Evolutionary conservation across 2,329 filamentous ascomycete species (phyloP).

Genomic region (Cercospora sp.): DNA sequence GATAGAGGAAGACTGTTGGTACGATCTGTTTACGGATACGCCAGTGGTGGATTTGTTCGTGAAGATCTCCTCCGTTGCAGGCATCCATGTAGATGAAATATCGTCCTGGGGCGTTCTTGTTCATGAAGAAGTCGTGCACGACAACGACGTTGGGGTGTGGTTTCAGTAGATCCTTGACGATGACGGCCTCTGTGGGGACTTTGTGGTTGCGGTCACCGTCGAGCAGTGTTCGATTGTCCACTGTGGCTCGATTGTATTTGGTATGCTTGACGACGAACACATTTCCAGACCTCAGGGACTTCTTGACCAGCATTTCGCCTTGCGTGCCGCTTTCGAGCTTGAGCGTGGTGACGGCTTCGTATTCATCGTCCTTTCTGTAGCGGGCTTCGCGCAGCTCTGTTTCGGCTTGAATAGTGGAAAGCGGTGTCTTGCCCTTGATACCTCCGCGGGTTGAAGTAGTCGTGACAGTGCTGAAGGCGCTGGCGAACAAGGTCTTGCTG

Average conservation of each 20-base stretch:
- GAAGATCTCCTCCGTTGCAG: conserved; percentile 23
- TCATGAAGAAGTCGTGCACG: neutral
- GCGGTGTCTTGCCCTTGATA: neutral
- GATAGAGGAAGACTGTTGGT: conserved; percentile 21
- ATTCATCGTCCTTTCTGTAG: neutral
- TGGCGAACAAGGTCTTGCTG: neutral
- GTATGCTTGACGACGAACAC: conserved; percentile 5
- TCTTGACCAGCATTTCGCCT: neutral
- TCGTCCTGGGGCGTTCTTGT: neutral
- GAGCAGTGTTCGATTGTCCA: neutral
- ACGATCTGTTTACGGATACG: neutral
- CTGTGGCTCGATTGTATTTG: neutral
- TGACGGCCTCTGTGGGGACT: conserved; percentile 2
- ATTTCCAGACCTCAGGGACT: neutral
- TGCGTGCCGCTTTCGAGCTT: neutral
- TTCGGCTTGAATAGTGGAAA: neutral
- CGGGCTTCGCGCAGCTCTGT: neutral
- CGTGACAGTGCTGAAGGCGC: neutral
- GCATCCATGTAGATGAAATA: conserved; percentile 6
- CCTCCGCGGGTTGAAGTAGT: neutral
- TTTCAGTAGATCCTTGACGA: neutral
- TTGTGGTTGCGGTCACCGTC: conserved; percentile 8
- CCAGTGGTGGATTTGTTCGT: conserved; percentile 4
- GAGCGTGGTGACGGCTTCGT: neutral
- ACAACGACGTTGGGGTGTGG: conserved; percentile 4